phyloP scores from a whole-genome alignment of 1,139 yeast genomes.

The Kurtzmaniella quercitrusa region DNA sequence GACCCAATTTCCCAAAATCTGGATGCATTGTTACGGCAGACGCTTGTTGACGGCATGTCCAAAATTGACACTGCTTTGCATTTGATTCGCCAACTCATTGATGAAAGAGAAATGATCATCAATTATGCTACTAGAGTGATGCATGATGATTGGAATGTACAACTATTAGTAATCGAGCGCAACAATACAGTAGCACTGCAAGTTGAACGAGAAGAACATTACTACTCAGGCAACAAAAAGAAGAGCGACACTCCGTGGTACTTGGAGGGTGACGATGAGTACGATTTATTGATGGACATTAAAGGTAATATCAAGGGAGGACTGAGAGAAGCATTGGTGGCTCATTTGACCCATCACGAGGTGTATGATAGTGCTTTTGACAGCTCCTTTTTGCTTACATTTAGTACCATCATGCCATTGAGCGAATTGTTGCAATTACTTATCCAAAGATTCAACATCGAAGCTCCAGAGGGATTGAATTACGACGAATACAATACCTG shows the following conservation, averaged over 20 bases:
- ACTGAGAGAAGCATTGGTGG: conserved; percentile 71
- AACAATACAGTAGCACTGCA: conserved; percentile 44
- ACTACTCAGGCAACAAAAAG: conserved; percentile 17
- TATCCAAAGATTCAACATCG: conserved; percentile 62
- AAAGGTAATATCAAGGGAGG: conserved; percentile 84
- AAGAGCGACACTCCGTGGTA: conserved; percentile 67
- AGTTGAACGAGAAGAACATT: conserved; percentile 1
- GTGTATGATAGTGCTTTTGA: conserved; percentile 65
- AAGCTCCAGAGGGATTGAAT: conserved; percentile 85
- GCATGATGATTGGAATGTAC: conserved; percentile 68
- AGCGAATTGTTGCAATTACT: conserved; percentile 59
- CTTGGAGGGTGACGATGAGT: conserved; percentile 73
- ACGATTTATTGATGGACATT: conserved; percentile 65
- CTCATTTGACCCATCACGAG: conserved; percentile 80
- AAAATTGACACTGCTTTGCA: conserved; percentile 41
- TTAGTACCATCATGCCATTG: conserved; percentile 72
- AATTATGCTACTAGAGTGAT: conserved; percentile 74
- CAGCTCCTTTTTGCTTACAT: conserved; percentile 67
- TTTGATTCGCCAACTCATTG: conserved; percentile 55
- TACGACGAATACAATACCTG: conserved; percentile 80
- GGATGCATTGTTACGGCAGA: conserved; percentile 40
- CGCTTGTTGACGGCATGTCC: conserved; percentile 43
- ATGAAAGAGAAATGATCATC: conserved; percentile 64
- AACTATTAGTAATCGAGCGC: conserved; percentile 56
- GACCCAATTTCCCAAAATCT: conserved; percentile 47